Conservation (phyloP, 495 filamentous ascomycete species). For the Penicillium coffeae region DNA sequence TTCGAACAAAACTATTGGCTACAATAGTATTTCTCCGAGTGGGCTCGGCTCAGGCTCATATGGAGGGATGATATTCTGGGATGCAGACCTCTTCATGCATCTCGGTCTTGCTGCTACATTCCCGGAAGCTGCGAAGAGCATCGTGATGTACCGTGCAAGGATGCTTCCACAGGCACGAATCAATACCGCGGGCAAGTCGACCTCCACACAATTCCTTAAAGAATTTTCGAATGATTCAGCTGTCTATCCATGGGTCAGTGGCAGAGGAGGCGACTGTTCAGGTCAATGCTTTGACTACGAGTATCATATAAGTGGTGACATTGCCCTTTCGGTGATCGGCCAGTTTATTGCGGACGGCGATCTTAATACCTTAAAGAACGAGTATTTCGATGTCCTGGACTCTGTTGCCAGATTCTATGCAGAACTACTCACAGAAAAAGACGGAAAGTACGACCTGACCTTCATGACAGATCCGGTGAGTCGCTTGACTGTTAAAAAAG, state of each 20-base stretch:
- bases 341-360: slow-evolving; percentile 59
- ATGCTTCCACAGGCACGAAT: slow-evolving; percentile 49
- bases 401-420: slow-evolving; percentile 55
- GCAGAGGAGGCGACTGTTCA: slow-evolving; percentile 61
- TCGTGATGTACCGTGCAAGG: slow-evolving; percentile 55
- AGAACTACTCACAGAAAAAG: slow-evolving; percentile 52
- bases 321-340: slow-evolving; percentile 59
- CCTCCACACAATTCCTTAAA: slow-evolving; percentile 51
- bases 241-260: slow-evolving; percentile 60
- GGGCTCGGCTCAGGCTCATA: slow-evolving; percentile 61
- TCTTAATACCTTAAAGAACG: slow-evolving; percentile 46
- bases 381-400: slow-evolving; percentile 56
- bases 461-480: slow-evolving; percentile 75
- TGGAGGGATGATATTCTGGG: slow-evolving; percentile 61
- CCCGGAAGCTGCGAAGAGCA: slow-evolving; percentile 52
- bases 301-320: slow-evolving; percentile 67
- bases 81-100: slow-evolving; percentile 66
- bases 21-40: slow-evolving; percentile 58
- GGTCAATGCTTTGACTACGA: slow-evolving; percentile 61
- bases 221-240: slow-evolving; percentile 50
- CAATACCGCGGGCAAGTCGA: slow-evolving; percentile 41
- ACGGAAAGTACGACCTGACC: slow-evolving; percentile 42
- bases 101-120: slow-evolving; percentile 57
- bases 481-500: too few relatives aligned
- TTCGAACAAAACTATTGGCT: slow-evolving; percentile 41